Base-by-base conservation (phyloP, 108 stramenopile genomes). In the Skeletonema grethae region DNA sequence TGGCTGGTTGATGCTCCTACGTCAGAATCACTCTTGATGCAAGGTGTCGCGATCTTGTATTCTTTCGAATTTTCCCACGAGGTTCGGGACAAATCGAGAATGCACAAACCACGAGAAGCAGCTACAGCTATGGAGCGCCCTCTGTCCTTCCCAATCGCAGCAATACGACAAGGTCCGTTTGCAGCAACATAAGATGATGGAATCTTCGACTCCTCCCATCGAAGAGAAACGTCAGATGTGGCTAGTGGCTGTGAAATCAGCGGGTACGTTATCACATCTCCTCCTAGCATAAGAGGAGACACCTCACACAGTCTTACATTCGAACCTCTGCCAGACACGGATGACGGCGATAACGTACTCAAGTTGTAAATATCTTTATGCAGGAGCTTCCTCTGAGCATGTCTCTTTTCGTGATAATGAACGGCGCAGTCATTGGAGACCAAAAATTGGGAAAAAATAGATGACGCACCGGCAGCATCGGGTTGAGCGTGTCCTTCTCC, bases 41-140 rank as follows among this genome's bases (percentile, higher is more conserved):
- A 53, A 2, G 50, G 50, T 24, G 22, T 22, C n/a, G 20, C 4
- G n/a, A 20, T 22, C 1, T 24, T 22, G 46, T 50, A 58, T 56
- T 22, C 32, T 50, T 29, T 9, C 28, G 11, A 6, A 48, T 70
- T 13, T 35, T 63, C 25, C 34, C 38, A 20, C 34, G 50, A 53
- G 18, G 18, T 22, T 53, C 67, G 66, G 35, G 71, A 68, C 41
- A 79, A 58, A 63, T 72, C 71, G 48, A 79, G 71, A 43, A 79
- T 55, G 31, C 78, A 79, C 38, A 79, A 57, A 24, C 78, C 78
- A 31, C 71, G 71, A 56, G 70, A 66, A 16, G 71, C 50, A 34
- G 78, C 78, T n/a, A 79, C 67, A 7, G 78, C 78, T 45, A 79
- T 79, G 16, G 78, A 72, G 41, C 53, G 59, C 32, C 78, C 78